Evolutionary conservation across 805 yeast species (phyloP).

Genomic region (Zygosaccharomyces siamensis): DNA sequence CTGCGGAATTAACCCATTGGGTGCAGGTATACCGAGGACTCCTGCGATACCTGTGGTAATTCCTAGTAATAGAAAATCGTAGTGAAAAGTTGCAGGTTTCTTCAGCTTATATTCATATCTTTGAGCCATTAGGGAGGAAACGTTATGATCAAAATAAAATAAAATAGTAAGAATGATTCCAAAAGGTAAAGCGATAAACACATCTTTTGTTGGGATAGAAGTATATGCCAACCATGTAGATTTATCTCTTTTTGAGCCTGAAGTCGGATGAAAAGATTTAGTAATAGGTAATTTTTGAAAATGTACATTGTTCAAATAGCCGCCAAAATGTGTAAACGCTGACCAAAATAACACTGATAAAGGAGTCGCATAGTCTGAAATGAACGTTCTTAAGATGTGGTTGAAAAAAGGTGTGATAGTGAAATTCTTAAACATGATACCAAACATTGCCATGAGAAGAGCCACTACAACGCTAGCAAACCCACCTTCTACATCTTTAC

Average conservation of each 20-base stretch:
- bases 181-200: conserved; percentile 89
- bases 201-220: conserved; percentile 53
- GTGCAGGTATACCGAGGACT: conserved; percentile 86
- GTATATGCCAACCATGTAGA: conserved; percentile 40
- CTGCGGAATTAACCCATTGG: conserved; percentile 94
- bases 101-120: conserved; percentile 70
- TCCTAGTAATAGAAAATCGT: conserved; percentile 83
- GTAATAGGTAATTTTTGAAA: conserved; percentile 66
- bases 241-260: conserved; percentile 23
- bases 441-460: conserved; percentile 69
- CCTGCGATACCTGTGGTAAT: conserved; percentile 85
- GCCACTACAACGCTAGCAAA: conserved; percentile 74
- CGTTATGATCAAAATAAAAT: conserved; percentile 94
- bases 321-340: conserved; percentile 90
- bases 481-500: conserved; percentile 43
- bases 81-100: conserved; percentile 89
- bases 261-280: conserved; percentile 71
- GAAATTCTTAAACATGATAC: conserved; percentile 55
- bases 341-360: conserved; percentile 81
- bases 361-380: conserved; percentile 86
- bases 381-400: conserved; percentile 56
- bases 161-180: conserved; percentile 78
- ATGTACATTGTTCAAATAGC: conserved; percentile 51
- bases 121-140: conserved; percentile 90
- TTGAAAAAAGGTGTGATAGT: conserved; percentile 56